Base-by-base conservation (phyloP, 805 yeast genomes). In the Lachancea dasiensis region DNA sequence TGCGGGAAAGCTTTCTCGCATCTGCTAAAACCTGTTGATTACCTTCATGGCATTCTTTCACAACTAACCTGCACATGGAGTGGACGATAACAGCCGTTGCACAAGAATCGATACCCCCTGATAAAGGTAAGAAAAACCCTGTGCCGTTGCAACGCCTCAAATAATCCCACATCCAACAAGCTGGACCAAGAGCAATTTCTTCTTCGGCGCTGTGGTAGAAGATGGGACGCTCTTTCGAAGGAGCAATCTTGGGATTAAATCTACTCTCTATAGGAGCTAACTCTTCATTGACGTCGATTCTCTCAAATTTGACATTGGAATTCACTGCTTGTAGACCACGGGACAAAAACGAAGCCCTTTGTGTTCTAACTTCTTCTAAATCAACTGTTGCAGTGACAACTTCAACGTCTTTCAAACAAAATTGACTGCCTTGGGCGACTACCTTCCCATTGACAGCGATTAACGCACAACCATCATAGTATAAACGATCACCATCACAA, bases 91-190 rank as follows among this genome's bases (percentile, higher is more conserved):
- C 84, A 0, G 97, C 92, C 0, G 98, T 92, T 1, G 98, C 96
- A 67, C 98, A 94, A 24, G 95, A 84, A 58, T 92, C 99, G 46
- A 92, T 90, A 34, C 99, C 99, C 14, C 99, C 99, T 59, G 95
- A 82, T 34, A 92, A 68, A 0, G 99, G 97, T 31, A 92, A 67
- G 62, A 92, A 94, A 58, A 72, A 92, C 0, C 99, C 99, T 0
- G 87, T 86, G 36, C 92, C 84, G 48, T 76, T 77, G 49, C 95
- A 86, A 47, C 99, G 74, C 59, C 99, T 75, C 41, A 92, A 70
- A 55, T 92, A 92, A 61, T 92, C 99, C 99, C 99, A 92, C 46
- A 92, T 63, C 99, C 99, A 92, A 60, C 98, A 92, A 0, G 99
- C 98, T 0, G 99, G 99, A 0, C 99, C 99, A 30, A 85, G 67